Base-by-base conservation (phyloP, 2,329 filamentous ascomycete species). In the Pestalotiopsis sp. region DNA sequence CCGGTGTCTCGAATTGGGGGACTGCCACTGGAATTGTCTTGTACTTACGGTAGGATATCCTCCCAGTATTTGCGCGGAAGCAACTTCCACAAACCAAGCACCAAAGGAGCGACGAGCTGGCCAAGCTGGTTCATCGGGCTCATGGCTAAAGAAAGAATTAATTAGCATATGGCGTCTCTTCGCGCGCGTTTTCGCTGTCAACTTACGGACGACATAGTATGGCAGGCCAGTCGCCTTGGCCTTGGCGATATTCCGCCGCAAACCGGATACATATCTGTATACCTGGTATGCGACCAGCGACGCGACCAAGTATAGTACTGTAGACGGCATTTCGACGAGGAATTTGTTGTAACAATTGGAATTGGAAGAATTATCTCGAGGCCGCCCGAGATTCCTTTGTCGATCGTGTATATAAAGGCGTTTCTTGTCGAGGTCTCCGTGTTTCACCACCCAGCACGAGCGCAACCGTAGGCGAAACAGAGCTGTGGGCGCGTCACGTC, bases 31-130 rank as follows among this genome's bases (percentile, higher is more conserved):
- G 14, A 38, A 20, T 45, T 25, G 38, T 45, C 36, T 57, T 31
- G 38, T 65, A 76, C 88, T 72, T 83, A 92, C 90, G 86, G 83
- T 59, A 91, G 77, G 86, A 90, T 90, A 65, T 82, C 74, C 67
- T 88, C 82, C 80, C 86, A 90, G 78, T 83, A 86, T 17, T 82
- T 80, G 58, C 80, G 80, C 0, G 91, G 91, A 0, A 92, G 80
- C 14, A 78, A 74, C 68, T 83, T 83, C 72, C 92, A 82, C 14
- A 91, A 68, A 2, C 87, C 86, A 12, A 88, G 74, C 85, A 84
- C 90, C 56, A 90, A 70, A 64, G 77, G 77, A 72, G 84, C 82
- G 2, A 86, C 86, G 31, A 90, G 73, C 67, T 90, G 82, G 87
- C 89, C 92, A 25, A 83, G 74, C 17, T 82, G 72, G 72, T 84